Percentiles rank a stretch among this genome's conserved stretches.
Conservation (phyloP, 106 monocot species). For the Posidonia australis region DNA sequence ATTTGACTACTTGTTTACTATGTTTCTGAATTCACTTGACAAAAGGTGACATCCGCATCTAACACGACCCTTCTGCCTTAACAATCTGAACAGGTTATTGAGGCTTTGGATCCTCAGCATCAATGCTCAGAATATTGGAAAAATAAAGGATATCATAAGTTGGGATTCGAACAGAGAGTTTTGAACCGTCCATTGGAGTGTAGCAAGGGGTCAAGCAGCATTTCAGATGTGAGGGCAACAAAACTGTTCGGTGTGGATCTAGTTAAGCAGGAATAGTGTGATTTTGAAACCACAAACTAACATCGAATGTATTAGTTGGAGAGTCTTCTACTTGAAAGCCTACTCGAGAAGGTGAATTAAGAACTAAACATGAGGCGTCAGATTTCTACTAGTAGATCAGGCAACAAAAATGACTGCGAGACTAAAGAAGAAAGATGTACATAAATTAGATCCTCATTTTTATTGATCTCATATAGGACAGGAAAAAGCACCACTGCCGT, state of each 20-base stretch:
- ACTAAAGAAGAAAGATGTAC: constrained; percentile 3
- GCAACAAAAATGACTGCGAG: no score
- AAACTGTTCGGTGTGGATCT: constrained; percentile 18
- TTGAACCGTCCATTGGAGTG: not conserved
- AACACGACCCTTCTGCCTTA: no score
- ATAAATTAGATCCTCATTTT: not conserved
- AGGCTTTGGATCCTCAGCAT: constrained; percentile 52
- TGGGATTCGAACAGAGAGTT: constrained; percentile 1
- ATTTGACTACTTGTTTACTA: no score
- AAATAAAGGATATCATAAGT: constrained; percentile 15
- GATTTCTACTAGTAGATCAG: no score
- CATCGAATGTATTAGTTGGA: not conserved
- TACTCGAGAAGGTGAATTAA: no score
- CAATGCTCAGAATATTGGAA: constrained; percentile 49
- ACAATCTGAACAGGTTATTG: constrained; percentile 38
- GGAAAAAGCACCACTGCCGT: not conserved
- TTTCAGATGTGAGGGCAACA: not conserved
- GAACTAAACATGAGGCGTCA: no score
- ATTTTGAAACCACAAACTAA: not conserved
- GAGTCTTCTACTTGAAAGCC: not conserved
- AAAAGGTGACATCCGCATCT: no score
- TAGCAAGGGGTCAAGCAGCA: not conserved
- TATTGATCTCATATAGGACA: not conserved
- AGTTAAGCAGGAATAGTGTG: not conserved
- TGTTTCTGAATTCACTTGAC: no score